A percentile compares a stretch with the other conserved stretches of the same genome.
Evolutionary conservation across 2,329 filamentous ascomycete genomes (phyloP).

Genomic region (Fusarium drepaniforme): DNA sequence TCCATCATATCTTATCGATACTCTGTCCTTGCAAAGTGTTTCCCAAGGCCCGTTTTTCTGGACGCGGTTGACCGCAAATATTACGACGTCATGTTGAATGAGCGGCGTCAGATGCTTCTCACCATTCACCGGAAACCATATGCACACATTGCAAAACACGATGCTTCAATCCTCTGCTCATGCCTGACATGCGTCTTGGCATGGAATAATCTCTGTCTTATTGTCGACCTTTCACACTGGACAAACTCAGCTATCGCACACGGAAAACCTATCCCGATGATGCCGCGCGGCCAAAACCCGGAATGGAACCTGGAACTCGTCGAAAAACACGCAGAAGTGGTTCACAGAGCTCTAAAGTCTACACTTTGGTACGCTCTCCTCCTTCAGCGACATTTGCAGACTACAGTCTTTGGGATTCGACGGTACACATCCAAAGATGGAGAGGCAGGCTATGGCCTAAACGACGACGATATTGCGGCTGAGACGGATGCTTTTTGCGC

Average conservation of each 20-base stretch:
- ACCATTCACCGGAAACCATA: not conserved
- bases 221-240: not conserved
- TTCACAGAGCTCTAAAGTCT: not conserved
- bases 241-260: not conserved
- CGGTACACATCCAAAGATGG: not conserved
- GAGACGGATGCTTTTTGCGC: not conserved
- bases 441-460: not conserved
- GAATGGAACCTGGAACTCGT: not conserved
- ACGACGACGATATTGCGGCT: not conserved
- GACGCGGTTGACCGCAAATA: not conserved
- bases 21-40: not conserved
- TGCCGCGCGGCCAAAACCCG: not conserved
- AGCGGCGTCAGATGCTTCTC: not conserved
- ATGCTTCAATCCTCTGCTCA: not conserved
- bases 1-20: not conserved
- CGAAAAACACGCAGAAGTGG: not conserved
- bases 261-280: not conserved
- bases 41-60: not conserved
- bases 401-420: not conserved
- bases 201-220: not conserved
- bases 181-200: not conserved
- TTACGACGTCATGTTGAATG: not conserved
- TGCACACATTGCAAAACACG: not conserved
- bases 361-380: not conserved
- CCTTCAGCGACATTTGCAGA: not conserved